phyloP scores from a whole-genome alignment of 805 yeast genomes.

The Diddensiella caesifluorescens region DNA sequence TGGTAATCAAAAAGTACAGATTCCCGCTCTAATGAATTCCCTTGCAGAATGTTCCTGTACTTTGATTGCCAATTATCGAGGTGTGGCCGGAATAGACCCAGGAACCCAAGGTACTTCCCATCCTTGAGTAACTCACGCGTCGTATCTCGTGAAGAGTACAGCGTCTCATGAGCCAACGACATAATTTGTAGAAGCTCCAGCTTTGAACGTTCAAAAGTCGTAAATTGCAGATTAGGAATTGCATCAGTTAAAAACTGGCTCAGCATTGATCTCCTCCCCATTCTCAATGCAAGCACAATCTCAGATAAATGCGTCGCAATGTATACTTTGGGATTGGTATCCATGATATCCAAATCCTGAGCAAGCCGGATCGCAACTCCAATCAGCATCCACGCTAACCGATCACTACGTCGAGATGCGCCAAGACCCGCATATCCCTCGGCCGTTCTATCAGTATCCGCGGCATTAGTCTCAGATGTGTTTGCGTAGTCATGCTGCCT shows the following conservation, averaged over 20 bases:
- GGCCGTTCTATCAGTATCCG: constrained; percentile 16
- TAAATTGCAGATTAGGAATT: constrained; percentile 46
- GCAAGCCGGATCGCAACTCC: constrained; percentile 85
- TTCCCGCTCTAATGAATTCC: constrained; percentile 51
- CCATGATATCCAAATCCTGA: constrained; percentile 78
- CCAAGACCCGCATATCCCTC: constrained; percentile 48
- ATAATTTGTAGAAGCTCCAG: constrained; percentile 73
- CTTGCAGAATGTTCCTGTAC: constrained; percentile 47
- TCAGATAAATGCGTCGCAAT: constrained; percentile 84
- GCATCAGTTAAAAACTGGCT: constrained; percentile 58
- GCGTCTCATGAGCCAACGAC: constrained; percentile 75
- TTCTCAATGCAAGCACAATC: constrained; percentile 72
- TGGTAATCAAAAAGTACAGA: constrained; percentile 75
- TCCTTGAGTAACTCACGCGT: constrained; percentile 31
- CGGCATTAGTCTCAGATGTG: constrained; percentile 11
- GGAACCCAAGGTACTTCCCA: constrained; percentile 53
- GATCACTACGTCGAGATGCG: constrained; percentile 78
- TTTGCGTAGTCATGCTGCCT: constrained; percentile 71
- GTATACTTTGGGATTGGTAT: constrained; percentile 64
- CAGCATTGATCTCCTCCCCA: constrained; percentile 74
- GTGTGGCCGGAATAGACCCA: constrained; percentile 69
- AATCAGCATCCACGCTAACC: constrained; percentile 91
- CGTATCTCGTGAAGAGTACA: constrained; percentile 50
- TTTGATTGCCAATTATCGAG: constrained; percentile 72
- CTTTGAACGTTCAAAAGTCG: constrained; percentile 65